phyloP scores from a whole-genome alignment of 805 yeast genomes.

The Candida coquimbonensis region DNA sequence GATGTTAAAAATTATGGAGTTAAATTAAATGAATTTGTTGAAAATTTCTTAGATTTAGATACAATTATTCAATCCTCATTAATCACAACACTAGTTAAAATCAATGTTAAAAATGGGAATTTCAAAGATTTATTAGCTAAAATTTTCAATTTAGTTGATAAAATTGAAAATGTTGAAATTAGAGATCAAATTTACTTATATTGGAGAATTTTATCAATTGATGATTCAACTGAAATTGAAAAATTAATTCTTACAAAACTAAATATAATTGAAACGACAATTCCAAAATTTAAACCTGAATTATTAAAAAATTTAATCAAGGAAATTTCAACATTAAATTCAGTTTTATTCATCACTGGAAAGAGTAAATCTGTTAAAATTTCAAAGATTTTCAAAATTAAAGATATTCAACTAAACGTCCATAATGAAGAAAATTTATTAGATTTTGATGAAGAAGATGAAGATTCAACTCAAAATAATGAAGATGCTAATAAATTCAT shows the following conservation, averaged over 20 bases:
- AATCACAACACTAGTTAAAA: constrained; percentile 56
- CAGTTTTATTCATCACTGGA: constrained; percentile 85
- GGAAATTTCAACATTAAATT: constrained; percentile 81
- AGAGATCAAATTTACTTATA: constrained; percentile 75
- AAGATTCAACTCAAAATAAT: constrained; percentile 7
- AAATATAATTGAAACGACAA: constrained; percentile 67
- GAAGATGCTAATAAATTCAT: constrained; percentile 20
- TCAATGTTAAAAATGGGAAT: constrained; percentile 37
- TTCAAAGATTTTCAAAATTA: constrained; percentile 49
- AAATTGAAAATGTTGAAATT: constrained; percentile 67
- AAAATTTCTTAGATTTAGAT: constrained; percentile 51
- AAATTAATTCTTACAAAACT: constrained; percentile 52
- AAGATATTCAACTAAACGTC: constrained; percentile 74
- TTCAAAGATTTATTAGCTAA: constrained; percentile 42
- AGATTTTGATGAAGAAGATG: constrained; percentile 67
- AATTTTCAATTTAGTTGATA: constrained; percentile 57
- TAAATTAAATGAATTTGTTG: constrained; percentile 39
- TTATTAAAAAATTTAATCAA: constrained; percentile 59
- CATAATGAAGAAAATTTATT: constrained; percentile 79
- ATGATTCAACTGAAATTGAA: constrained; percentile 29
- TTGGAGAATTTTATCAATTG: constrained; percentile 65
- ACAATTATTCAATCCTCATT: constrained; percentile 52
- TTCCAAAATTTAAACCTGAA: constrained; percentile 62
- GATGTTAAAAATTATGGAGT: constrained; percentile 48
- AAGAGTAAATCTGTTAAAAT: constrained; percentile 28